phyloP scores from a whole-genome alignment of 148 eudicot species.

The Fagopyrum homotropicum region DNA sequence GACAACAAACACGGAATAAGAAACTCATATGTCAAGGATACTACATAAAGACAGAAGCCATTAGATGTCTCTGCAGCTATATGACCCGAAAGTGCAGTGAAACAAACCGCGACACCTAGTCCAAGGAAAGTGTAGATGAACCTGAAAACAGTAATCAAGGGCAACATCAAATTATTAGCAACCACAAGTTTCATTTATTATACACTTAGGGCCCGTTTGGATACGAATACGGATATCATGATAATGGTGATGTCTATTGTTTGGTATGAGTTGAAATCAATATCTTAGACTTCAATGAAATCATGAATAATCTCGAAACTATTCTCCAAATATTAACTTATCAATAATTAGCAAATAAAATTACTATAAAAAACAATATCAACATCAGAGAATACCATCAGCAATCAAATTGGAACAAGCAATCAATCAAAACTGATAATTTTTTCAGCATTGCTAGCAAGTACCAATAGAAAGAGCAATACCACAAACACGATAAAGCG shows the following conservation, averaged over 20 bases:
- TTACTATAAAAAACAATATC: too few relatives aligned
- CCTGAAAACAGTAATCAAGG: conserved; percentile 31
- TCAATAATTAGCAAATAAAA: background rate
- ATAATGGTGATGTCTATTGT: too few relatives aligned
- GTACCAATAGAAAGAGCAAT: background rate
- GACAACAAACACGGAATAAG: background rate
- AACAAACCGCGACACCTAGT: conserved; percentile 48
- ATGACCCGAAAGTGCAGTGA: conserved; percentile 68
- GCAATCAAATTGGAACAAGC: background rate
- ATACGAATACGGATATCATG: too few relatives aligned
- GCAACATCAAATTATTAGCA: background rate
- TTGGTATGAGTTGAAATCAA: too few relatives aligned
- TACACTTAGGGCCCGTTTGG: too few relatives aligned
- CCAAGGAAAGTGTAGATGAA: conserved; percentile 67
- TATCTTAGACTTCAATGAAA: too few relatives aligned
- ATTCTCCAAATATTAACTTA: background rate
- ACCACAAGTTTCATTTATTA: background rate
- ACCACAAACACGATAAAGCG: background rate
- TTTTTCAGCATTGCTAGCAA: background rate
- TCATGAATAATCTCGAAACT: background rate
- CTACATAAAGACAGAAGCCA: conserved; percentile 68
- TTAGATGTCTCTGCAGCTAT: conserved; percentile 78
- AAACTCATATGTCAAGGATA: conserved; percentile 39
- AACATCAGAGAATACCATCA: background rate
- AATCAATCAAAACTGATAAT: background rate